phyloP scores from a whole-genome alignment of 257 asterid genomes.

The Handroanthus guayacan region DNA sequence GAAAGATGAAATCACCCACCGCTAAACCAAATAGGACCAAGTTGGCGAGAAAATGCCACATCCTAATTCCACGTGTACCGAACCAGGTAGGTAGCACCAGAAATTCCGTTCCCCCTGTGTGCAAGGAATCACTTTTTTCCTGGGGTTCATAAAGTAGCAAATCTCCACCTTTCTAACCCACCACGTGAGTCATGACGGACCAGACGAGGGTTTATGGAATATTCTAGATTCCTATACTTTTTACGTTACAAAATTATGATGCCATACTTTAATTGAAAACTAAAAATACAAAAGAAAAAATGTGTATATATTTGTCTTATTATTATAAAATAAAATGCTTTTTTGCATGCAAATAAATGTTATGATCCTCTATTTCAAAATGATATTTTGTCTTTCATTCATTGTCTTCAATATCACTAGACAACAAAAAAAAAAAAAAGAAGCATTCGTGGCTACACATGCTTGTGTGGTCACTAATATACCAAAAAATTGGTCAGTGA shows the following conservation, averaged over 20 bases:
- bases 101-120: not conserved
- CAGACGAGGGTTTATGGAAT: not conserved
- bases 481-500: too few relatives aligned
- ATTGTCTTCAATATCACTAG: too few relatives aligned
- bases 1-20: slow-evolving; percentile 8
- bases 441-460: too few relatives aligned
- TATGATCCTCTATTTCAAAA: too few relatives aligned
- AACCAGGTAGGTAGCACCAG: slow-evolving; percentile 3
- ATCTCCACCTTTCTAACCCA: slow-evolving; percentile 21
- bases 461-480: too few relatives aligned
- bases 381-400: too few relatives aligned
- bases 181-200: slow-evolving; percentile 32
- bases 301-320: too few relatives aligned
- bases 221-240: not conserved
- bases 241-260: not conserved
- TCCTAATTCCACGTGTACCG: slow-evolving; percentile 16
- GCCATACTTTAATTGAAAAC: too few relatives aligned
- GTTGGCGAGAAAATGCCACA: not conserved
- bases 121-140: not conserved
- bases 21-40: not conserved
- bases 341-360: too few relatives aligned
- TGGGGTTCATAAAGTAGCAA: slow-evolving; percentile 30
- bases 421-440: too few relatives aligned
- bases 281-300: too few relatives aligned
- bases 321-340: too few relatives aligned